Base-by-base conservation (phyloP, 139 green algal species). In the Dunaliella primolecta region DNA sequence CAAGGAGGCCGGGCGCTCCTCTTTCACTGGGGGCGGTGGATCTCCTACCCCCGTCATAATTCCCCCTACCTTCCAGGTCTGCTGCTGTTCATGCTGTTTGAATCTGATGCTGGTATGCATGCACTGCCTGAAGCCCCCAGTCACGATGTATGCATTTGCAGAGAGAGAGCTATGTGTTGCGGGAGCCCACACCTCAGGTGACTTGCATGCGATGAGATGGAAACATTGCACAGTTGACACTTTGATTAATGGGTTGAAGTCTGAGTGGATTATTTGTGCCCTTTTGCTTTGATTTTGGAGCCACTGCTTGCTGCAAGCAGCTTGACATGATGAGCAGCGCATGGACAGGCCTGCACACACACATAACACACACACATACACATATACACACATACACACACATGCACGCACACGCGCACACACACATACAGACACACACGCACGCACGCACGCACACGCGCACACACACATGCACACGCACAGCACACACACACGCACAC, bases 21-120 rank as follows among this genome's bases (percentile, higher is more conserved):
- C 46, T 15, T 64, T 7, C 46, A 64, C 46, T 25, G 75, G 85
- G 31, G 90, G 82, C 29, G 77, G 84, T 20, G 89, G 91, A 34
- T 95, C 91, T 11, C 92, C 92, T 1, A 93, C 92, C 27, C 94
- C 94, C 1, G 93, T 97, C 27, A 96, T 97, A 86, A 96, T 97
- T 27, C 94, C 93, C 24, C 94, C 94, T 0, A 88, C 89, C 2
- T 97, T 97, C 72, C 90, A 95, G 91, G 94, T 95, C 24, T 35
- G 20, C 79, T 57, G 11, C 33, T 64, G 55, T 57, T 46, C 21
- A n/a, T 24, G 11, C 15, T 15, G 15, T 82, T 7, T 31, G 11
- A 80, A 21, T 35, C 74, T 33, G 29, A 35, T 35, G 23, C n/a
- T 24, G 34, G 80, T 20, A 84, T 38, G 29, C 36, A 32, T 75